phyloP scores from a whole-genome alignment of 768 basidiomycete genomes.

The Auriculariales sp. region DNA sequence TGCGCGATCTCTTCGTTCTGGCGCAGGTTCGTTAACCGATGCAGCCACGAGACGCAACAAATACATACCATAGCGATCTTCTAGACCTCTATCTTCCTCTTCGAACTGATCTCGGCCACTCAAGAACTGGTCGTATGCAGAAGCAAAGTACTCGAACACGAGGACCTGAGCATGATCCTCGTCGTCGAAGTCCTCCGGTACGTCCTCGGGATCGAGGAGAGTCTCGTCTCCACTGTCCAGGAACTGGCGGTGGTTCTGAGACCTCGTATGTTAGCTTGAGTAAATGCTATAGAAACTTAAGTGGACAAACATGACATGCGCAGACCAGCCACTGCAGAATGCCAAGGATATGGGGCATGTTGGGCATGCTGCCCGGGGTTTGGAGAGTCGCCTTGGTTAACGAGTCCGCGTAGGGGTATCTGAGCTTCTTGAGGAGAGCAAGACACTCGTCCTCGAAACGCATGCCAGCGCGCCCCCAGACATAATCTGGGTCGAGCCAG shows the following conservation, averaged over 20 bases:
- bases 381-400: constrained; percentile 79
- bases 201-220: constrained; percentile 39
- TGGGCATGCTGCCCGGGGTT: constrained; percentile 77
- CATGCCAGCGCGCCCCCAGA: constrained; percentile 33
- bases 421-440: constrained; percentile 52
- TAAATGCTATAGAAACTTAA: neutral
- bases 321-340: constrained; percentile 88
- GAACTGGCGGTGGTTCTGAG: constrained; percentile 27
- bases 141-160: constrained; percentile 58
- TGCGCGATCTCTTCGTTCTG: too few relatives aligned
- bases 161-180: constrained; percentile 59
- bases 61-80: constrained; percentile 61
- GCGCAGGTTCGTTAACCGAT: neutral
- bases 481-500: constrained; percentile 53
- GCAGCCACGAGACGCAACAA: neutral
- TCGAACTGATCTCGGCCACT: constrained; percentile 52
- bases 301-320: too few relatives aligned
- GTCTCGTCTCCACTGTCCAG: constrained; percentile 52
- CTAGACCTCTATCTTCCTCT: constrained; percentile 54
- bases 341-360: constrained; percentile 83
- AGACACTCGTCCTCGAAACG: constrained; percentile 77
- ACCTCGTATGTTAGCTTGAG: constrained; percentile 1
- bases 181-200: constrained; percentile 68
- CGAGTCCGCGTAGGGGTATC: constrained; percentile 68
- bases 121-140: constrained; percentile 55